Percentiles rank a stretch among this genome's conserved stretches.
Evolutionary conservation across 2,329 filamentous ascomycete genomes (phyloP).

Genomic region (Hypoxylon sp.): DNA sequence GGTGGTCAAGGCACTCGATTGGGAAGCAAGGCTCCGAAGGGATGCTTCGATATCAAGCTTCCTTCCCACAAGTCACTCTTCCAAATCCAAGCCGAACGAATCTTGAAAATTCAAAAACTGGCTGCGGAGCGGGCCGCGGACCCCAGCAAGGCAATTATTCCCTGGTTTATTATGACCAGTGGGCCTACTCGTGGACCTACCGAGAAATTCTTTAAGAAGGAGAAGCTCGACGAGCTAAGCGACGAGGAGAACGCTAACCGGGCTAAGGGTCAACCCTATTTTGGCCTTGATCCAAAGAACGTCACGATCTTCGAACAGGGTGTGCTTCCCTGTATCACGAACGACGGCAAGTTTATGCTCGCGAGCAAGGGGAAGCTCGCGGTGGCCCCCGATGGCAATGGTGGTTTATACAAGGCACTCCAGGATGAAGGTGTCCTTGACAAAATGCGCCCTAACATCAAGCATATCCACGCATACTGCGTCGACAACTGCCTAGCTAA

Average conservation of each 20-base stretch:
- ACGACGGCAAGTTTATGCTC: conserved; percentile 96
- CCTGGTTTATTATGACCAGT: conserved; percentile 99
- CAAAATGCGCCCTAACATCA: conserved; percentile 91
- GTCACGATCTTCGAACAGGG: conserved; percentile 97
- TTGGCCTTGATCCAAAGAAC: conserved; percentile 88
- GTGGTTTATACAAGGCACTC: conserved; percentile 96
- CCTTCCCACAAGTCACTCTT: conserved; percentile 95
- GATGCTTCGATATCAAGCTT: conserved; percentile 96
- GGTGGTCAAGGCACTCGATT: conserved; percentile 96
- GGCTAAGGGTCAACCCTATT: conserved; percentile 69
- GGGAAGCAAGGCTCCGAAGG: conserved; percentile 95
- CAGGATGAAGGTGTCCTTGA: conserved; percentile 73
- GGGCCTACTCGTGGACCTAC: conserved; percentile 92
- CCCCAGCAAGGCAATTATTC: conserved; percentile 75
- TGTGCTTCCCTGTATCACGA: conserved; percentile 95
- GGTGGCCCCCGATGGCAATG: conserved; percentile 96
- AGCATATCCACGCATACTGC: conserved; percentile 98
- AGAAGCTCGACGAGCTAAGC: conserved; percentile 51
- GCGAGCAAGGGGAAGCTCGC: conserved; percentile 92
- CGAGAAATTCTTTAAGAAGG: conserved; percentile 83
- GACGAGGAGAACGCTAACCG: conserved; percentile 75
- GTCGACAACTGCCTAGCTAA: conserved; percentile 99
- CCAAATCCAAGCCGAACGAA: conserved; percentile 96
- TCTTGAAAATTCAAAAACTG: conserved; percentile 85
- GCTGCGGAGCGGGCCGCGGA: conserved; percentile 78